These are phyloP conservation scores for Trichoderma reesei DNA, from an alignment of 495 filamentous ascomycete species.

Conservation along the genomic window DNA sequence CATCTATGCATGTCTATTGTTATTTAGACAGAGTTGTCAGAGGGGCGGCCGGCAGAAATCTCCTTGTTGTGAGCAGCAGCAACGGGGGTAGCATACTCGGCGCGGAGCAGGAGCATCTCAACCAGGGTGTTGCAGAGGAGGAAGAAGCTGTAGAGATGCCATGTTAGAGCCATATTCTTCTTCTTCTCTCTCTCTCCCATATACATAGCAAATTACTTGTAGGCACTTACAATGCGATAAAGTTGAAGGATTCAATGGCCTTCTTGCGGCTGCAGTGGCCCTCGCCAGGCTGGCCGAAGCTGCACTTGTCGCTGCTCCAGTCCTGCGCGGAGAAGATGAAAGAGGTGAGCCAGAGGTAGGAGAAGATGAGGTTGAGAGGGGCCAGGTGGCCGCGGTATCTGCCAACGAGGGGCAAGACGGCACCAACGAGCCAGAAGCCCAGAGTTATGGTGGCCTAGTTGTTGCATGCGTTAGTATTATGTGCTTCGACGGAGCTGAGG, in stretches of 20 bases:
- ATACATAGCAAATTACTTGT: not conserved
- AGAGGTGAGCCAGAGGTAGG: constrained; percentile 9
- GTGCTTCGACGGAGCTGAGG: too few relatives aligned
- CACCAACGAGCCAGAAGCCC: constrained; percentile 3
- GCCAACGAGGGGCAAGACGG: not conserved
- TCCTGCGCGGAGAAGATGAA: constrained; percentile 10
- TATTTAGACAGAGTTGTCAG: not conserved
- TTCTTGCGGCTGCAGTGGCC: not conserved
- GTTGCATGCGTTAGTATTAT: too few relatives aligned
- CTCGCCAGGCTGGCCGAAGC: constrained; percentile 1
- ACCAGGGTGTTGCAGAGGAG: constrained; percentile 1
- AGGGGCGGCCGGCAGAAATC: not conserved
- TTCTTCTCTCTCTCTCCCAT: too few relatives aligned
- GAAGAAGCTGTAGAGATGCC: constrained; percentile 4
- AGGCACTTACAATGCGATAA: constrained; percentile 6
- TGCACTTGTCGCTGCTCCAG: constrained; percentile 4
- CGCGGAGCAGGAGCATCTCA: not conserved
- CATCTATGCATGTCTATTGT: not conserved
- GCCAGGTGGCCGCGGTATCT: constrained; percentile 4
- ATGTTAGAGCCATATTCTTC: not conserved
- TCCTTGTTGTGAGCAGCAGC: not conserved
- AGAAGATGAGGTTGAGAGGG: constrained; percentile 8
- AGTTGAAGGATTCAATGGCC: constrained; percentile 7
- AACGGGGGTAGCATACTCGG: not conserved
- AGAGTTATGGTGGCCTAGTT: constrained; percentile 1